phyloP scores from a whole-genome alignment of 306 rosid species.

The Casuarina glauca region DNA sequence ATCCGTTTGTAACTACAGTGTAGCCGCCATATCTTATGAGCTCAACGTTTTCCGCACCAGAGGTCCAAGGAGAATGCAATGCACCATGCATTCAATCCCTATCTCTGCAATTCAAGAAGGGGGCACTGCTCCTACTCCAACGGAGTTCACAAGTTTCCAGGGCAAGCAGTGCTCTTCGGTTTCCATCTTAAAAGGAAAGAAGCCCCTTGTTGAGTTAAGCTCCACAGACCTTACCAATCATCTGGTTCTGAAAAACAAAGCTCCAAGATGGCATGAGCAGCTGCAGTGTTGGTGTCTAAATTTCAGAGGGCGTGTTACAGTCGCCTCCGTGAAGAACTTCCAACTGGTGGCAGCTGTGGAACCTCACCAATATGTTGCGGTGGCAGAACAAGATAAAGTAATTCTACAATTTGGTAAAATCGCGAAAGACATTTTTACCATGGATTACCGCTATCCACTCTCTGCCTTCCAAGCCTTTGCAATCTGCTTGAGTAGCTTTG shows the following conservation, averaged over 20 bases:
- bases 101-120: constrained; percentile 73
- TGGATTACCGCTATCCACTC: constrained; percentile 95
- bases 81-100: constrained; percentile 76
- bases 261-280: constrained; percentile 97
- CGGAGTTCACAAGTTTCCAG: constrained; percentile 43
- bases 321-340: constrained; percentile 94
- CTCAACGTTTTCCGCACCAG: constrained; percentile 91
- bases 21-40: constrained; percentile 70
- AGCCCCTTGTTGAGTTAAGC: constrained; percentile 21
- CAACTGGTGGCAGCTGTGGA: constrained; percentile 87
- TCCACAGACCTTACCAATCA: constrained; percentile 32
- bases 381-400: constrained; percentile 76
- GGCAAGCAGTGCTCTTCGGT: constrained; percentile 30
- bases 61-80: constrained; percentile 93
- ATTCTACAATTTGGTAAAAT: constrained; percentile 92
- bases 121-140: constrained; percentile 81
- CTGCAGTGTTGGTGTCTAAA: constrained; percentile 97
- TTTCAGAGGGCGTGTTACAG: constrained; percentile 92
- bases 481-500: constrained; percentile 92
- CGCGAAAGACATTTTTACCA: constrained; percentile 91
- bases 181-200: constrained; percentile 45
- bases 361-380: constrained; percentile 56
- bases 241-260: constrained; percentile 71
- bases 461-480: constrained; percentile 97
- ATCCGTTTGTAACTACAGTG: constrained; percentile 47